phyloP scores from a whole-genome alignment of 2,329 filamentous ascomycete species.

The Xylariaceae sp. region DNA sequence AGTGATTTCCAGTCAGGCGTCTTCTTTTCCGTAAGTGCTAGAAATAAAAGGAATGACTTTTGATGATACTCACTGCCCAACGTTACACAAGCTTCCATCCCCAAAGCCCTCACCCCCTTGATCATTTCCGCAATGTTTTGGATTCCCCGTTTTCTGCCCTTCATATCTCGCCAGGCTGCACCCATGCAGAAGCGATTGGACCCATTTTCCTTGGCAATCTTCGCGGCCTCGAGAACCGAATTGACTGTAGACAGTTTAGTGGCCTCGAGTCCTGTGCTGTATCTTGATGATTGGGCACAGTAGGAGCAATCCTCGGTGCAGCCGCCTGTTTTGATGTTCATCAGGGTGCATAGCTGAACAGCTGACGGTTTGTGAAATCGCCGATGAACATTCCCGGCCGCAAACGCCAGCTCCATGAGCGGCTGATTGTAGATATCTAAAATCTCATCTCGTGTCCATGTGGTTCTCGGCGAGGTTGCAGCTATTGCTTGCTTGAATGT shows the following conservation, averaged over 20 bases:
- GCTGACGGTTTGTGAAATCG: conserved; percentile 83
- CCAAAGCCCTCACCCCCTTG: conserved; percentile 76
- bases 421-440: conserved; percentile 81
- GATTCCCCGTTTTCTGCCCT: conserved; percentile 81
- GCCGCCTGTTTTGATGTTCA: conserved; percentile 96
- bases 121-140: conserved; percentile 89
- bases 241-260: conserved; percentile 81
- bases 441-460: conserved; percentile 85
- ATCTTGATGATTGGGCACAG: conserved; percentile 86
- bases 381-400: conserved; percentile 77
- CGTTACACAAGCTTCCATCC: conserved; percentile 93
- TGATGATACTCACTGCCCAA: conserved; percentile 57
- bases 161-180: conserved; percentile 93
- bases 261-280: conserved; percentile 81
- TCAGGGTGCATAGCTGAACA: conserved; percentile 90
- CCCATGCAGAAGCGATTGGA: conserved; percentile 96
- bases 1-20: background rate
- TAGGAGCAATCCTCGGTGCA: conserved; percentile 94
- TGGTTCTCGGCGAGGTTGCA: conserved; percentile 66
- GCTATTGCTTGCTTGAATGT: conserved; percentile 55
- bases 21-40: background rate
- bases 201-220: conserved; percentile 79
- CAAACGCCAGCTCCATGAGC: conserved; percentile 77
- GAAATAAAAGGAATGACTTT: background rate
- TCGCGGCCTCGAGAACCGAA: conserved; percentile 78